A percentile compares a stretch with the other conserved stretches of the same genome.
These are phyloP conservation scores for Monilinia laxa DNA, from an alignment of 2,329 filamentous ascomycete genomes.

Conservation along the genomic window DNA sequence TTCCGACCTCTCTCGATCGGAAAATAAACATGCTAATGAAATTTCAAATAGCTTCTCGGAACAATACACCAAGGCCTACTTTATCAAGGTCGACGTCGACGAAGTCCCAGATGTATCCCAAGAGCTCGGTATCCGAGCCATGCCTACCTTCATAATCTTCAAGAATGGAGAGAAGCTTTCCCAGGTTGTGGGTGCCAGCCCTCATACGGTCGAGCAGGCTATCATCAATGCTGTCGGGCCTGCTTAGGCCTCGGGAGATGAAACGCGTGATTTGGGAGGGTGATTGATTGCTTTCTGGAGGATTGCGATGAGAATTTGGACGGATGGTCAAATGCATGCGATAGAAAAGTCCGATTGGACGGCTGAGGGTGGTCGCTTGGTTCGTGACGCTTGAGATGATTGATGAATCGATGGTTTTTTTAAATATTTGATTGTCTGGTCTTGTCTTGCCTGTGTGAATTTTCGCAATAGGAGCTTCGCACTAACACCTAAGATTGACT, in stretches of 20 bases:
- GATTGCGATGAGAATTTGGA: background rate
- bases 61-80: constrained; percentile 61
- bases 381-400: too few species aligned
- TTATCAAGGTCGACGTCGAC: constrained; percentile 92
- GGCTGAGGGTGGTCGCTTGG: too few species aligned
- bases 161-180: constrained; percentile 71
- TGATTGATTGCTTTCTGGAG: background rate
- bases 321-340: too few species aligned
- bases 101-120: constrained; percentile 71
- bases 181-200: constrained; percentile 80
- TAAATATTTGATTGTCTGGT: too few species aligned
- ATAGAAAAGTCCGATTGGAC: background rate
- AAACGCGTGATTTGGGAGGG: background rate
- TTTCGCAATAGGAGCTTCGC: too few species aligned
- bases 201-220: constrained; percentile 57
- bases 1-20: constrained; percentile 16
- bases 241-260: background rate
- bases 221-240: constrained; percentile 26
- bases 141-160: constrained; percentile 90
- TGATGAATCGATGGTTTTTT: too few species aligned
- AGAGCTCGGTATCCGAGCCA: constrained; percentile 79
- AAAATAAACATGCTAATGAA: constrained; percentile 26
- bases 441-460: too few species aligned
- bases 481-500: too few species aligned
- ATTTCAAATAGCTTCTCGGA: constrained; percentile 54